Evolutionary conservation across 768 basidiomycete species (phyloP).

Genomic region (Myochromella boudieri): DNA sequence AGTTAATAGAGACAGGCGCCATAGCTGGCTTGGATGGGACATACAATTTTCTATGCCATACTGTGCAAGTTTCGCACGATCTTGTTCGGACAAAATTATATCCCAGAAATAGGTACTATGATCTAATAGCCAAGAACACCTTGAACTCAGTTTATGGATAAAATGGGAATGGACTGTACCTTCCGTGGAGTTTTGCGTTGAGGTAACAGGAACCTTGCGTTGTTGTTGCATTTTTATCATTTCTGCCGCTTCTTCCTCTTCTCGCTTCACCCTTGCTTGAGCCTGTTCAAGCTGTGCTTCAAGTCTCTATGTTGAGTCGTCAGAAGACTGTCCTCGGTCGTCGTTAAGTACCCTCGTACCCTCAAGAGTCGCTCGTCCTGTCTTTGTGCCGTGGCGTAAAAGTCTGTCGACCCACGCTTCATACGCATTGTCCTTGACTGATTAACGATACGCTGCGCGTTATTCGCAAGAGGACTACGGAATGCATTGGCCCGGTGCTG

Average conservation of each 20-base stretch:
- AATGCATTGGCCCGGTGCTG: not conserved
- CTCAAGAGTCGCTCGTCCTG: conserved; percentile 28
- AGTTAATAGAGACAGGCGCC: not conserved
- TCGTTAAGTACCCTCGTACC: conserved; percentile 10
- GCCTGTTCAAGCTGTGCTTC: conserved; percentile 27
- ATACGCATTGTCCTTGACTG: conserved; percentile 21
- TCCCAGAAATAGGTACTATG: conserved; percentile 27
- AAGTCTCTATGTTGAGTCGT: conserved; percentile 19
- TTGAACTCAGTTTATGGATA: not conserved
- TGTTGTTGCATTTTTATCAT: conserved; percentile 17
- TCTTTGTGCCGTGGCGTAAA: conserved; percentile 20
- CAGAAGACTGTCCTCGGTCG: too few species aligned
- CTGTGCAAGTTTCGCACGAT: conserved; percentile 23
- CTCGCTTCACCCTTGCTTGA: conserved; percentile 22
- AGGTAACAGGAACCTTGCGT: conserved; percentile 1
- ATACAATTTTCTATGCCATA: conserved; percentile 29
- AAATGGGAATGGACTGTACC: conserved; percentile 2
- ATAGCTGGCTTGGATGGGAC: conserved; percentile 4
- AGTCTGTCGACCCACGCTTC: conserved; percentile 18
- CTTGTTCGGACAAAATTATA: conserved; percentile 25
- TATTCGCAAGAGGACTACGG: conserved; percentile 2
- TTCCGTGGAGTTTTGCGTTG: conserved; percentile 7
- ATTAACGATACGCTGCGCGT: conserved; percentile 4
- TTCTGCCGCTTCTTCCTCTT: conserved; percentile 23
- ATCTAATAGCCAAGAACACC: conserved; percentile 7